A percentile compares a stretch with the other conserved stretches of the same genome.
Evolutionary conservation across 164 flowering plant species (phyloP).

Genomic region (Nymphaea thermarum): DNA sequence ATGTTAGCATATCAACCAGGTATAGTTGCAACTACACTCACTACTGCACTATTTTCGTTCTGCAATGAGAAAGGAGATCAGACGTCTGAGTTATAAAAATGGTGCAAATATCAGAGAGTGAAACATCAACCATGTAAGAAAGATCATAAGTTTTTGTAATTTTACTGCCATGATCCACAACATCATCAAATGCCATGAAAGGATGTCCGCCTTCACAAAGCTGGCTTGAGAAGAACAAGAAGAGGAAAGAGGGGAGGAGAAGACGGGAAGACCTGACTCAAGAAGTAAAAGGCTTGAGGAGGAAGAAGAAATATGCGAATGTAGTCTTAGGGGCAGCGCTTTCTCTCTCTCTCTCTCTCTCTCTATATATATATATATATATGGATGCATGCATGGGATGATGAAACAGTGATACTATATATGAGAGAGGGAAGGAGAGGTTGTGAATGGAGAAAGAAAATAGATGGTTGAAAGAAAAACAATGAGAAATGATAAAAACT

Average conservation of each 20-base stretch:
- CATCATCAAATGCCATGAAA: neutral
- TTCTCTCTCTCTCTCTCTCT: no score
- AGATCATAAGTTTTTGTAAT: slow-evolving; percentile 1
- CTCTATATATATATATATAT: neutral
- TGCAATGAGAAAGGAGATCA: neutral
- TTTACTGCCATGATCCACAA: slow-evolving; percentile 1
- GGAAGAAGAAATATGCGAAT: no score
- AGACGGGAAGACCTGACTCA: slow-evolving; percentile 14
- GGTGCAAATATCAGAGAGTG: neutral
- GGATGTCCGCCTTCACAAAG: slow-evolving; percentile 25
- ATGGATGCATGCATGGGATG: neutral
- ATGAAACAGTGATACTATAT: slow-evolving; percentile 19
- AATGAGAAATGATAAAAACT: no score
- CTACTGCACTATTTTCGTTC: neutral
- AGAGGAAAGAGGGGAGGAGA: slow-evolving; percentile 13
- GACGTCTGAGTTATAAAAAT: neutral
- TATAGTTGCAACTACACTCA: neutral
- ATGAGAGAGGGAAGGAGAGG: neutral
- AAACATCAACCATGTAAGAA: slow-evolving; percentile 18
- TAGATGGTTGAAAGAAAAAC: no score
- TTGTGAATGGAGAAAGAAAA: no score
- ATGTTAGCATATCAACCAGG: no score
- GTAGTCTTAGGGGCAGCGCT: neutral
- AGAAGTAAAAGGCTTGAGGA: neutral
- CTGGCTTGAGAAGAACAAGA: slow-evolving; percentile 18